Evolutionary conservation across 2,329 filamentous ascomycete genomes (phyloP), one percentile per base, ranked within the genome.

Genomic region (Cercospora sp.): DNA sequence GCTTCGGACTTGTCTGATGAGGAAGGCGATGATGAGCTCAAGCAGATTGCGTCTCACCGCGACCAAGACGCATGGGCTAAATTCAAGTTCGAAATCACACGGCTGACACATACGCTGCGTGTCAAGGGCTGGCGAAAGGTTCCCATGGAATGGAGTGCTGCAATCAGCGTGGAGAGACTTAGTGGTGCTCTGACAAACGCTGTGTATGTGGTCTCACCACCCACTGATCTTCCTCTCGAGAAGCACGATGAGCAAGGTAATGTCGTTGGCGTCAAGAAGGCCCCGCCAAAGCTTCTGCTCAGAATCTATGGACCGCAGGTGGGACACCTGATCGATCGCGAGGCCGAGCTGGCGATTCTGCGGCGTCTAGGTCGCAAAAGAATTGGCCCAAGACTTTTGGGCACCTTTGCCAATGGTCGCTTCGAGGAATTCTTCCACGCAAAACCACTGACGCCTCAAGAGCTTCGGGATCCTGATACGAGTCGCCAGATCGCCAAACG

Each of bases 361-460:
- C 88, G 90, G 67, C 90, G 95, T 51, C 86, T 99, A 33, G 93
- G 92, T 2, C 89, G 91, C 65, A 97, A 97, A 84, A 93, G 91
- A 74, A 99, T 99, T 71, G 95, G 95, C 2, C 95, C 95, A 5
- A 89, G 93, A 16, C 84, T 99, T 31, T 84, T 99, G 0, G 95
- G 95, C 0, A 97, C 93, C 0, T 99, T 99, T 79, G 87, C 86
- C 64, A 99, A 99, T 76, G 95, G 95, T 9, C 91, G 95, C 5
- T 99, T 99, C 72, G 95, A 99, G 80, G 91, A 99, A 78, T 98
- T 90, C 77, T 91, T 97, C 77, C 88, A 97, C 76, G 93, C 95
- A 0, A 87, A 88, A 42, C 90, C 95, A 0, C 85, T 99, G 51
- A 94, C 90, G 0, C 85, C 90, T 0, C 83, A 87, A 28, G 91